Percentiles rank a stretch among this genome's conserved stretches.
phyloP scores from a whole-genome alignment of 202 grass and related monocot species.

The Carex sylvatica region DNA sequence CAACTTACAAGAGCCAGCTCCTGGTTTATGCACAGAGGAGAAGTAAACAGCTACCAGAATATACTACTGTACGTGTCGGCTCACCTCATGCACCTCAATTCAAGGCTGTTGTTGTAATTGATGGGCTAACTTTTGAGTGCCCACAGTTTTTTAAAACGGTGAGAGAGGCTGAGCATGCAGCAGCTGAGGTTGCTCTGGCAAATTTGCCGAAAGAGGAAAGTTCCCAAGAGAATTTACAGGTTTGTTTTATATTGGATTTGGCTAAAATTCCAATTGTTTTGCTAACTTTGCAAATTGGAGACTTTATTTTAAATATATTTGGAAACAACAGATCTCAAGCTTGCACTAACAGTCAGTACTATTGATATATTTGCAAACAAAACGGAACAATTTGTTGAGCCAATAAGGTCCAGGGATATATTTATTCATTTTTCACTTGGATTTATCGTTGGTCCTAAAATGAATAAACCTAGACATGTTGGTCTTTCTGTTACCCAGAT shows the following conservation, averaged over 20 bases:
- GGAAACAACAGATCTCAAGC: neutral
- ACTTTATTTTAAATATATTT: neutral
- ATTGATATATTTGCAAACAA: slow-evolving; percentile 23
- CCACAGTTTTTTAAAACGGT: slow-evolving; percentile 36
- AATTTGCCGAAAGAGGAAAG: slow-evolving; percentile 50
- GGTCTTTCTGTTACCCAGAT: neutral
- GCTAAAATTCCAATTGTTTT: neutral
- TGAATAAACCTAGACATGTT: neutral
- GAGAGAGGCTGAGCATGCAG: slow-evolving; percentile 62
- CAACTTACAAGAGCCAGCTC: slow-evolving; percentile 55
- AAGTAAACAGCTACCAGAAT: slow-evolving; percentile 39
- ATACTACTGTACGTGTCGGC: slow-evolving; percentile 33
- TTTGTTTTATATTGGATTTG: slow-evolving; percentile 8
- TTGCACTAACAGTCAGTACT: neutral
- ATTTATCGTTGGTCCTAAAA: neutral
- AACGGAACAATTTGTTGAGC: neutral
- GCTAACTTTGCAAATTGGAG: neutral
- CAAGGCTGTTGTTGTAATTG: slow-evolving; percentile 60
- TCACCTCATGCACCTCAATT: slow-evolving; percentile 37
- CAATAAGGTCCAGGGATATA: neutral
- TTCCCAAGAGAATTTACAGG: slow-evolving; percentile 29
- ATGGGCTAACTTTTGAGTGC: slow-evolving; percentile 65
- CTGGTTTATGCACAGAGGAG: slow-evolving; percentile 66
- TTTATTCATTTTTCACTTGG: neutral
- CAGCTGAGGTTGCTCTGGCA: slow-evolving; percentile 67